Evolutionary conservation across 73 alveolate species (phyloP), one percentile per base, ranked within the genome.

Genomic region (Uronychia setigera): DNA sequence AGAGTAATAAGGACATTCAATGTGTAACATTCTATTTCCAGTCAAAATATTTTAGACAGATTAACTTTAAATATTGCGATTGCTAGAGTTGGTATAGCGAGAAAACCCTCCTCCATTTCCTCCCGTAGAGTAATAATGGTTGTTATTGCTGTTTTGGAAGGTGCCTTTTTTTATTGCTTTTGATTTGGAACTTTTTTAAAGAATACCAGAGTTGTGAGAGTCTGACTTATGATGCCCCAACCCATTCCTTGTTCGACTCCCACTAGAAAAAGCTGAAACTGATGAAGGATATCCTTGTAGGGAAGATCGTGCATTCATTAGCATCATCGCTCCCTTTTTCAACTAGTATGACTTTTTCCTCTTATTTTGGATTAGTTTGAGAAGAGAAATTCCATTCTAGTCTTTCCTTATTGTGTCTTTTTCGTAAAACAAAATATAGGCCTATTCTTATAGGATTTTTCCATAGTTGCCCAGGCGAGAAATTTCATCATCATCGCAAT

Each of bases 1-100:
- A 91, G 92, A 77, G 87, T 87, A n/a, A 82, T 91, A 26, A 87
- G 77, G 82, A 91, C 96, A 0, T 87, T 76, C 58, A 88, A 88
- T 88, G 94, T 82, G 0, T 88, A 46, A 46, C n/a, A 19, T 11
- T 5, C 67, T 46, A 5, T 46, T 46, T 46, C 67, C 19, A 46
- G 19, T 19, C 67, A 46, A 46, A 46, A 46, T 46, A 46, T 46
- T 46, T 46, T 46, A 46, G 67, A 46, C n/a, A n/a, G n/a, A n/a
- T n/a, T n/a, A 46, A 19, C 19, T 19, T 46, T 46, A 46, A 46
- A 46, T 46, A 46, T 46, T 46, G 67, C 67, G n/a, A 5, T 19
- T 46, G n/a, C n/a, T n/a, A n/a, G n/a, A n/a, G n/a, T n/a, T n/a
- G n/a, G n/a, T n/a, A n/a, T n/a, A n/a, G n/a, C n/a, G n/a, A n/a